A percentile compares a stretch with the other conserved stretches of the same genome.
phyloP scores from a whole-genome alignment of 805 yeast species.

The Zygosaccharomyces rouxii region DNA sequence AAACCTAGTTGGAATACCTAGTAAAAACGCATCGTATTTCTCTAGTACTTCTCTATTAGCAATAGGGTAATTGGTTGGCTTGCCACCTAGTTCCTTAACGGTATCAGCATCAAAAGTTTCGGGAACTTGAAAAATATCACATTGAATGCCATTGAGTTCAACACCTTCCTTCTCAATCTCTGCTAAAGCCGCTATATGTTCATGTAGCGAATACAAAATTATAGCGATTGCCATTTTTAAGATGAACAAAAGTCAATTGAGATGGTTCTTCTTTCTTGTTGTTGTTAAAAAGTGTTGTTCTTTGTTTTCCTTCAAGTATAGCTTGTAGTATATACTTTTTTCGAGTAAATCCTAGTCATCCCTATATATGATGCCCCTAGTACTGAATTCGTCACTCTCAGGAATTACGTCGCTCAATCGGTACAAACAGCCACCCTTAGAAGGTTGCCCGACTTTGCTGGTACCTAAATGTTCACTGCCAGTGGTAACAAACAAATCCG shows the following conservation, averaged over 20 bases:
- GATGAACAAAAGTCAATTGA: no score
- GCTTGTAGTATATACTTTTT: not conserved
- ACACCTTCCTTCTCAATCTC: slow-evolving; percentile 65
- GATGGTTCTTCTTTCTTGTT: no score
- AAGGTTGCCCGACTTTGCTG: slow-evolving; percentile 29
- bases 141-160: slow-evolving; percentile 62
- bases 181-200: slow-evolving; percentile 69
- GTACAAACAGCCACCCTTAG: slow-evolving; percentile 61
- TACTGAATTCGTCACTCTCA: slow-evolving; percentile 2
- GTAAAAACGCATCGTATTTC: slow-evolving; percentile 72
- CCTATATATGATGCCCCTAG: slow-evolving; percentile 3
- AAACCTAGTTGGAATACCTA: slow-evolving; percentile 83
- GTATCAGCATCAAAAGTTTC: slow-evolving; percentile 70
- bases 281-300: no score
- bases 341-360: not conserved
- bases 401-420: slow-evolving; percentile 29
- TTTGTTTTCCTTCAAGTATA: no score
- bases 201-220: slow-evolving; percentile 75
- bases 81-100: slow-evolving; percentile 55
- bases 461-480: slow-evolving; percentile 46
- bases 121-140: slow-evolving; percentile 70
- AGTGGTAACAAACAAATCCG: slow-evolving; percentile 63
- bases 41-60: slow-evolving; percentile 59
- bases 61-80: slow-evolving; percentile 60
- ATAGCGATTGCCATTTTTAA: slow-evolving; percentile 45